Evolutionary conservation across 1,284 basidiomycete genomes (phyloP).

Genomic region (Rhodotorula sp.): DNA sequence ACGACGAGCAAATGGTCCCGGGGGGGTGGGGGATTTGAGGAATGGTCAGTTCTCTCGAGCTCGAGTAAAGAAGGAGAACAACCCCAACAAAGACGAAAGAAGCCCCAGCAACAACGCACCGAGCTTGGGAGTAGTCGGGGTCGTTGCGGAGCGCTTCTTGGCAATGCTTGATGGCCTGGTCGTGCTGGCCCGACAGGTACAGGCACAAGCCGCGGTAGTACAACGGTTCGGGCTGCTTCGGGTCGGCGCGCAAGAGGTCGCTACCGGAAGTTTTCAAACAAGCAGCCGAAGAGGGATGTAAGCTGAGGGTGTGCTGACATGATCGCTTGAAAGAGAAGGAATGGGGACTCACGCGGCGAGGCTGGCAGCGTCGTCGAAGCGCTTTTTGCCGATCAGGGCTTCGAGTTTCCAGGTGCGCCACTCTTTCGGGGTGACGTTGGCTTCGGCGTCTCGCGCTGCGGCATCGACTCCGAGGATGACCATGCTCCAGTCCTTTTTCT

Average conservation of each 20-base stretch:
- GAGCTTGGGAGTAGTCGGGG: conserved; percentile 70
- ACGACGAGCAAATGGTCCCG: too few relatives aligned
- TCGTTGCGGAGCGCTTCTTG: conserved; percentile 72
- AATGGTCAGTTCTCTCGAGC: too few relatives aligned
- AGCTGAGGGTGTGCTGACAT: too few relatives aligned
- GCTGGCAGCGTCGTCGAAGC: conserved; percentile 66
- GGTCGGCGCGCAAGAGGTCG: conserved; percentile 66
- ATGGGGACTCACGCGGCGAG: conserved; percentile 63
- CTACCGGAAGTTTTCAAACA: conserved; percentile 50
- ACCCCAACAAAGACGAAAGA: not conserved
- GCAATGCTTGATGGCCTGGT: conserved; percentile 70
- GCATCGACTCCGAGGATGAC: conserved; percentile 49
- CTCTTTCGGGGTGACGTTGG: conserved; percentile 59
- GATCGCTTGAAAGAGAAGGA: not conserved
- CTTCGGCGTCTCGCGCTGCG: conserved; percentile 63
- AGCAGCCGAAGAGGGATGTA: not conserved
- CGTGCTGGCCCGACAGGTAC: conserved; percentile 68
- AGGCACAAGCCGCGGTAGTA: conserved; percentile 74
- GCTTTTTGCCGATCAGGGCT: conserved; percentile 66
- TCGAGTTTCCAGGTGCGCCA: conserved; percentile 78
- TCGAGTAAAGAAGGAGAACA: too few relatives aligned
- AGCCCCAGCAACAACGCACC: conserved; percentile 45
- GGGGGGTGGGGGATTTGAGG: too few relatives aligned
- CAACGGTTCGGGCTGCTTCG: conserved; percentile 76
- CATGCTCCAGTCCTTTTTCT: conserved; percentile 54